Conservation (phyloP, 805 yeast genomes). For the Candida silvicultrix region DNA sequence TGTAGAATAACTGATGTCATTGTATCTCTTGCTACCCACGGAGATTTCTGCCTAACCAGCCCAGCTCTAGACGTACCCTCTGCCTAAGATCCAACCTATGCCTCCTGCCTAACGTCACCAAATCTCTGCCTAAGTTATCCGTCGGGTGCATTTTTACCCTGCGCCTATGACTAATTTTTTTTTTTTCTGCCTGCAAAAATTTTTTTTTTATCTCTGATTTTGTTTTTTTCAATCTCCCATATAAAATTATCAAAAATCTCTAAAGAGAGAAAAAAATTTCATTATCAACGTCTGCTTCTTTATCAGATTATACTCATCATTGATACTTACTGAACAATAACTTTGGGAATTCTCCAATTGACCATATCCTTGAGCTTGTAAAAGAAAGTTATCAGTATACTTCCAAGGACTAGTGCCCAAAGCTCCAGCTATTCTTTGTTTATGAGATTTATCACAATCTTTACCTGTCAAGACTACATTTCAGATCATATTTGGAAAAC, state of each 20-base stretch:
- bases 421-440: not conserved
- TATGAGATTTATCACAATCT: conserved; percentile 22
- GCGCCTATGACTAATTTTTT: not conserved
- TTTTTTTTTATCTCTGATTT: not conserved
- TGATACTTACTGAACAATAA: too few species aligned
- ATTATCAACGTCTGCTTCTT: not conserved
- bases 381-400: too few species aligned
- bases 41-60: not conserved
- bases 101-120: not conserved
- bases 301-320: not conserved
- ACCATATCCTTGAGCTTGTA: not conserved
- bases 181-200: not conserved
- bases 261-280: not conserved
- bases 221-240: too few species aligned
- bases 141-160: not conserved
- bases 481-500: conserved; percentile 51
- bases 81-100: not conserved
- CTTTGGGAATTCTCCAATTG: too few species aligned
- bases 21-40: not conserved
- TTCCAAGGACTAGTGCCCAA: not conserved
- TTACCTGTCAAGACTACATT: conserved; percentile 41
- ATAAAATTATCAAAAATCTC: not conserved
- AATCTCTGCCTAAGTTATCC: not conserved
- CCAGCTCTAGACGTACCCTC: not conserved
- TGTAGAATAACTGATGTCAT: not conserved